A percentile compares a stretch with the other conserved stretches of the same genome.
Evolutionary conservation across 1,284 basidiomycete species (phyloP).

Genomic region (Ceratobasidium sp.): DNA sequence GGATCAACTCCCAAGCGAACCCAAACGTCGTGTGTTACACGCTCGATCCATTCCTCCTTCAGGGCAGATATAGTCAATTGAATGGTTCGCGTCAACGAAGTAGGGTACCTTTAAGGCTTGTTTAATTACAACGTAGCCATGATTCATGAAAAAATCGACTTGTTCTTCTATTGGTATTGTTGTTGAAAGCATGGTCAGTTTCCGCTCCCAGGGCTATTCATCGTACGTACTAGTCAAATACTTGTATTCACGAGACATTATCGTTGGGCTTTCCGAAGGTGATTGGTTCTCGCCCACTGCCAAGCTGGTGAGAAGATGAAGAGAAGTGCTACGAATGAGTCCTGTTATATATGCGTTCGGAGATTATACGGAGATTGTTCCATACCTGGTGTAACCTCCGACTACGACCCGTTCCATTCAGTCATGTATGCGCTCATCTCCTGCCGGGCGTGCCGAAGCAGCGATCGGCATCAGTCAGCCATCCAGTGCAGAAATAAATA

Average conservation of each 20-base stretch:
- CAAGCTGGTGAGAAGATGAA: too few species aligned
- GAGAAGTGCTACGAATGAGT: too few species aligned
- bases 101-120: slow-evolving; percentile 23
- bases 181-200: too few species aligned
- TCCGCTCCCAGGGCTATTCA: too few species aligned
- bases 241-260: slow-evolving; percentile 34
- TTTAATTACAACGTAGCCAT: slow-evolving; percentile 46
- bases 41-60: slow-evolving; percentile 40
- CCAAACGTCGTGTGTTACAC: slow-evolving; percentile 51
- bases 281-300: too few species aligned
- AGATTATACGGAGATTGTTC: not conserved
- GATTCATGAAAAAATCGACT: slow-evolving; percentile 48
- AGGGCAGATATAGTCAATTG: not conserved
- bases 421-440: not conserved
- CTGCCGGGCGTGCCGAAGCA: not conserved
- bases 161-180: slow-evolving; percentile 46
- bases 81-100: not conserved
- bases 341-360: not conserved
- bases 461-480: not conserved
- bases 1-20: slow-evolving; percentile 56
- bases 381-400: slow-evolving; percentile 3
- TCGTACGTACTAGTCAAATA: slow-evolving; percentile 22
- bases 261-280: not conserved
- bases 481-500: not conserved
- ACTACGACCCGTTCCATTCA: too few species aligned